Evolutionary conservation across 768 basidiomycete genomes (phyloP).

Genomic region (Boletus patriciae): DNA sequence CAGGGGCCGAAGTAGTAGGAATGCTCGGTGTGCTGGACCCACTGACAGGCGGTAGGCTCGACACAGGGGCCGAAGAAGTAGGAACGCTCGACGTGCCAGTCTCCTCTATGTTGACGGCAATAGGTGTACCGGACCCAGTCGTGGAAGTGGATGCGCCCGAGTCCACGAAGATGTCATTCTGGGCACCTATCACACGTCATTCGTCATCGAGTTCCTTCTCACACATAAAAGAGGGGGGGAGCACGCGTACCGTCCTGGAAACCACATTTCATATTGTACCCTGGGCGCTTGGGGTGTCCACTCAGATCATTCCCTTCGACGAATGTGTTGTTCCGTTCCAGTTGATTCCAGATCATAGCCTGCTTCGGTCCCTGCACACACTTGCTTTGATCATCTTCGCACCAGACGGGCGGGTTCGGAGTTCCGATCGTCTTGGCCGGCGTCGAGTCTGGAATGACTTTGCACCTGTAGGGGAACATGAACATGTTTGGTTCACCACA

Average conservation of each 20-base stretch:
- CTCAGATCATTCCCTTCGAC: not conserved
- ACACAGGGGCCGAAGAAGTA: not conserved
- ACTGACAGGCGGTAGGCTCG: not conserved
- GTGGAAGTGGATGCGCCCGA: not conserved
- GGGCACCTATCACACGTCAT: constrained; percentile 10
- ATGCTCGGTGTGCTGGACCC: no score
- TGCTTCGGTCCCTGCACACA: constrained; percentile 17
- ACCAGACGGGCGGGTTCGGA: constrained; percentile 4
- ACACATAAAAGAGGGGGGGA: not conserved
- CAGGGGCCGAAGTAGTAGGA: no score
- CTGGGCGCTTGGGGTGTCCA: not conserved
- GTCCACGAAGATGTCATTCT: constrained; percentile 17
- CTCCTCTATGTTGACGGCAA: no score
- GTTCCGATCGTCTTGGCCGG: constrained; percentile 4
- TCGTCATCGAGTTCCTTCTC: not conserved
- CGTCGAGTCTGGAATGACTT: not conserved
- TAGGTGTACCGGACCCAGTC: no score
- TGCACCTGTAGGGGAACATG: constrained; percentile 1
- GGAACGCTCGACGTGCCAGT: no score
- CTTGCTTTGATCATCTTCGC: not conserved
- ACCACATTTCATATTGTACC: constrained; percentile 16
- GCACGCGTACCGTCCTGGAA: constrained; percentile 9
- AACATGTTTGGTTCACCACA: constrained; percentile 13
- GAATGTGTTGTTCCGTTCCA: constrained; percentile 5
- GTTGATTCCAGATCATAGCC: not conserved